Conservation (phyloP, 23 red algal species). For the Pyropia haitanensis region DNA sequence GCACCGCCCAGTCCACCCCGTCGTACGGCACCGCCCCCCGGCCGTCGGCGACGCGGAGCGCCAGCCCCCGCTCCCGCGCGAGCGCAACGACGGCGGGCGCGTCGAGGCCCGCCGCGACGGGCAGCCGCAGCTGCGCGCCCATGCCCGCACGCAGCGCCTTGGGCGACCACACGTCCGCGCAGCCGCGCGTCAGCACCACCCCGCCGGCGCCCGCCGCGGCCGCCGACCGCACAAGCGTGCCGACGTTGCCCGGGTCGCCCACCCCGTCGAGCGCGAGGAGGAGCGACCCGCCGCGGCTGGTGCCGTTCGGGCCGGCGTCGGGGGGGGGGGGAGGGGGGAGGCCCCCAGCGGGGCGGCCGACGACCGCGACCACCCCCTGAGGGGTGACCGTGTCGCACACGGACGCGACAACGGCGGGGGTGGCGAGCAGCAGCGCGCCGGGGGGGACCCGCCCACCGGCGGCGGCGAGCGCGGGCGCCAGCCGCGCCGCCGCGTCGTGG, state of each 20-base stretch:
- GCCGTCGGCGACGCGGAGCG: slow-evolving; percentile 31
- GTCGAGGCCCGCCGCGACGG: slow-evolving; percentile 30
- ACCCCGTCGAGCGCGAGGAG: slow-evolving; percentile 66
- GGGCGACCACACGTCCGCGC: slow-evolving; percentile 71
- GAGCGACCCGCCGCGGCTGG: not conserved
- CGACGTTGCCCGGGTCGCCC: slow-evolving; percentile 88
- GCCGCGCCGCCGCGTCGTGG: slow-evolving; percentile 6
- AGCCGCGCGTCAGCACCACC: slow-evolving; percentile 48
- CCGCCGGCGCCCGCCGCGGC: slow-evolving; percentile 48
- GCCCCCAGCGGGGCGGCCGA: slow-evolving; percentile 19
- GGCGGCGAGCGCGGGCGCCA: slow-evolving; percentile 5
- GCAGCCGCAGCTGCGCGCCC: slow-evolving; percentile 83
- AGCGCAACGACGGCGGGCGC: slow-evolving; percentile 14
- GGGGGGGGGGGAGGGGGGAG: slow-evolving; percentile 4
- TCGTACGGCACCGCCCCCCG: slow-evolving; percentile 13
- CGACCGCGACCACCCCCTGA: slow-evolving; percentile 62
- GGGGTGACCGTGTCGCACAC: slow-evolving; percentile 46
- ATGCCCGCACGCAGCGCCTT: slow-evolving; percentile 93
- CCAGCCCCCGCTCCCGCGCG: slow-evolving; percentile 13
- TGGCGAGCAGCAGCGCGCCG: too few relatives aligned
- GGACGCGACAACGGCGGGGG: slow-evolving; percentile 29
- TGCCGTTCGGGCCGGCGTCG: not conserved
- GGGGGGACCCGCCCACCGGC: too few relatives aligned
- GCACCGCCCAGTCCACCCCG: slow-evolving; percentile 22
- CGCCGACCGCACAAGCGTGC: slow-evolving; percentile 75